Base-by-base conservation (phyloP, 2,329 filamentous ascomycete species). In the Golovinomyces cichoracearum region DNA sequence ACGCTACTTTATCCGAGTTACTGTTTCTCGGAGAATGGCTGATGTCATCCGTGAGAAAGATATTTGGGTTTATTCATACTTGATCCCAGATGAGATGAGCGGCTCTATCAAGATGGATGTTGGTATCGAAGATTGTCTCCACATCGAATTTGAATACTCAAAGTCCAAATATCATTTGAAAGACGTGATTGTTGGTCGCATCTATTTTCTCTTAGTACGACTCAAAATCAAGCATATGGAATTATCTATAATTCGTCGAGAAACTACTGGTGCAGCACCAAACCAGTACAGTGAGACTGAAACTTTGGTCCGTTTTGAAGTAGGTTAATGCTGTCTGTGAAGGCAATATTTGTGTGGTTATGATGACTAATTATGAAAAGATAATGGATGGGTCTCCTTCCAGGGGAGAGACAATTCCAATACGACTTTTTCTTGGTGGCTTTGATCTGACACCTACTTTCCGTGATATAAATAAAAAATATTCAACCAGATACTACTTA, bases 181-280 rank as follows among this genome's bases (percentile, higher is more conserved):
- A 67, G 90, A 98, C 63, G 90, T 98, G 54, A 98, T 98, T 56
- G 90, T 98, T 49, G 90, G 90, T 50, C 75, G 92, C 56, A 98
- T 98, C 70, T 98, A 98, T 68, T 98, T 98, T 67, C 68, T 98
- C 56, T 73, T 98, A 45, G 90, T 98, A 53, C 78, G 90, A 59
- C 71, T 98, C 63, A 98, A 98, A 76, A 98, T 98, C 64, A 94
- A 95, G 67, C 90, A 98, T 65, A 98, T 98, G 90, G 90, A 98
- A 68, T 68, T 98, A 53, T 93, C 84, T 56, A 98, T 98, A 59
- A 98, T 98, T 63, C 75, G 92, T 56, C 72, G 92, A 57, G 90
- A 98, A 67, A 98, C 90, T 2, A 98, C 90, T 0, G 90, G 92
- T 49, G 84, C 85, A 4, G 84, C 90, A 21, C 90, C 90, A 5